phyloP scores from a whole-genome alignment of 108 stramenopile species.

The Hondaea fermentalgiana region DNA sequence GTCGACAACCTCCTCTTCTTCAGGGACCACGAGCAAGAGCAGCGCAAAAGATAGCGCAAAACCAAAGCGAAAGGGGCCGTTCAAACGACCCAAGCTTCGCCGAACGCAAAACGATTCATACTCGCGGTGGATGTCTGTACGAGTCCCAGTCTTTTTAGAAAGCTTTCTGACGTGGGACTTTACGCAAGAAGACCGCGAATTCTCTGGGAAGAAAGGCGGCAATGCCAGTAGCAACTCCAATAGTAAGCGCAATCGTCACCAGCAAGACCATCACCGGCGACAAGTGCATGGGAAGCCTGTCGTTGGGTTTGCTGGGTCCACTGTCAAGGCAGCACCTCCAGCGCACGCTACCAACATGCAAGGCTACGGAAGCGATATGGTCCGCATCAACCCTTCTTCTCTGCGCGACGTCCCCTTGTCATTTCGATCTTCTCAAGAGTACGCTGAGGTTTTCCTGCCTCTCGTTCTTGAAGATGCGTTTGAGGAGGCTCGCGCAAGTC shows the following conservation, averaged over 20 bases:
- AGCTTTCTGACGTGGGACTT: background rate
- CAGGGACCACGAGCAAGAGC: no score
- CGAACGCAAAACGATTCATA: background rate
- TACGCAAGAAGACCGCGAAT: background rate
- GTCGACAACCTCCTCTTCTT: no score
- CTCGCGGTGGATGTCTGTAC: background rate
- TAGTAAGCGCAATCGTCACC: background rate
- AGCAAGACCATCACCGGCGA: background rate
- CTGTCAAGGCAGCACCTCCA: background rate
- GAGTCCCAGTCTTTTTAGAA: background rate
- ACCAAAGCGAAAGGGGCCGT: background rate
- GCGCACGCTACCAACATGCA: background rate
- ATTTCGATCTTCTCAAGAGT: background rate
- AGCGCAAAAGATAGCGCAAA: no score
- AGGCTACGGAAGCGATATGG: background rate
- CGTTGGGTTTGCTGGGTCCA: background rate
- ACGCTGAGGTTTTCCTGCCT: constrained; percentile 7
- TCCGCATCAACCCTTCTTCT: background rate
- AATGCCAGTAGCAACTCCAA: no score
- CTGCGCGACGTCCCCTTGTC: background rate
- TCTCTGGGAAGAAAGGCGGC: background rate
- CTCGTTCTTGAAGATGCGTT: background rate
- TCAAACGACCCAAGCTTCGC: background rate
- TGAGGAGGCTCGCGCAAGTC: background rate
- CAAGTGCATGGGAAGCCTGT: background rate